These are phyloP conservation scores for Lachancea quebecensis DNA, from an alignment of 805 yeast species.

Conservation along the genomic window DNA sequence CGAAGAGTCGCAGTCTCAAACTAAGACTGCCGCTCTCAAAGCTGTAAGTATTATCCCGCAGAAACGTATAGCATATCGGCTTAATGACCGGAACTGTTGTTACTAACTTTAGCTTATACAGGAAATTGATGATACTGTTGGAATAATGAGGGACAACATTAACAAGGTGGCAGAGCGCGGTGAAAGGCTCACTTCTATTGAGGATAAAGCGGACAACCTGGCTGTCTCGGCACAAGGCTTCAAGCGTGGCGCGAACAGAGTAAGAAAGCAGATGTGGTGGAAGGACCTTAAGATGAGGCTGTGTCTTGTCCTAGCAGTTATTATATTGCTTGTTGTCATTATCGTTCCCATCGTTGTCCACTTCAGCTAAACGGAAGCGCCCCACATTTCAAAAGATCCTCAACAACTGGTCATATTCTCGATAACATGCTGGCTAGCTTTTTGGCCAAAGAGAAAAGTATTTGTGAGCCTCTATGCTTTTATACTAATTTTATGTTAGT, in stretches of 20 bases:
- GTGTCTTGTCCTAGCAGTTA: slow-evolving; percentile 75
- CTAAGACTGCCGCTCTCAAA: slow-evolving; percentile 75
- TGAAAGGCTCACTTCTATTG: slow-evolving; percentile 84
- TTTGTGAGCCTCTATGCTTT: too few species aligned
- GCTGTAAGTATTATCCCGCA: slow-evolving; percentile 45
- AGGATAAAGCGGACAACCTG: slow-evolving; percentile 86
- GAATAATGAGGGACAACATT: slow-evolving; percentile 95
- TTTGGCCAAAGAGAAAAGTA: too few species aligned
- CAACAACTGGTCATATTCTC: not conserved
- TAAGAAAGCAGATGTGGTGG: slow-evolving; percentile 99
- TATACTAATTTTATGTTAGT: too few species aligned
- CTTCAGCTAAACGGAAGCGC: slow-evolving; percentile 39
- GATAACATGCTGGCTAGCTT: too few species aligned
- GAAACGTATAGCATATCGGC: slow-evolving; percentile 22
- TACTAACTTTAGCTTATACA: slow-evolving; percentile 15
- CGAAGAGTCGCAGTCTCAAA: slow-evolving; percentile 34
- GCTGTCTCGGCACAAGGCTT: slow-evolving; percentile 91
- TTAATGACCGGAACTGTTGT: slow-evolving; percentile 32
- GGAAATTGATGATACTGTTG: slow-evolving; percentile 94
- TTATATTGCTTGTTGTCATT: slow-evolving; percentile 74
- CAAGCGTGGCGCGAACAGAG: slow-evolving; percentile 94
- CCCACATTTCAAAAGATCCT: not conserved
- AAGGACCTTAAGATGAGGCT: slow-evolving; percentile 94
- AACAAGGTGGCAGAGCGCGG: slow-evolving; percentile 92
- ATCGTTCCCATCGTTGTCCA: slow-evolving; percentile 93